Conservation (phyloP, 2,329 filamentous ascomycete genomes). For the Bimuria novae-zelandiae region DNA sequence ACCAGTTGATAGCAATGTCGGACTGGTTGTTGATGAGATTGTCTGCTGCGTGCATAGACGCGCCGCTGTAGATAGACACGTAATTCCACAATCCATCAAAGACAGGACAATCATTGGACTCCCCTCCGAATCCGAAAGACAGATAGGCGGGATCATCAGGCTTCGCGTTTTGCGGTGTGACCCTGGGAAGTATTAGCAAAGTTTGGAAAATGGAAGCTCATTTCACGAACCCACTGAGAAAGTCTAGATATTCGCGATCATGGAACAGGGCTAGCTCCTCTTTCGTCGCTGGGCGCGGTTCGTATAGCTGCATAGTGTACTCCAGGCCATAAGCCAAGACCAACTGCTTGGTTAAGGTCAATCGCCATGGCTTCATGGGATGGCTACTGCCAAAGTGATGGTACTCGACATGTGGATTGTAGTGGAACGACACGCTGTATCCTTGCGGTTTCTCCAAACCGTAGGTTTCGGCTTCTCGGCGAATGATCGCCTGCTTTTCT, state of each 20-base stretch:
- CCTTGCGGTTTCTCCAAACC: constrained; percentile 80
- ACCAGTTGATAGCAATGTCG: constrained; percentile 98
- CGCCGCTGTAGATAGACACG: constrained; percentile 89
- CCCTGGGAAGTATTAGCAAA: constrained; percentile 22
- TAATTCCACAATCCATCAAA: constrained; percentile 97
- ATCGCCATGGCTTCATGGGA: constrained; percentile 98
- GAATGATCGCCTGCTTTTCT: constrained; percentile 57
- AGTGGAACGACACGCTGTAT: constrained; percentile 92
- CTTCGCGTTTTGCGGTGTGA: constrained; percentile 55
- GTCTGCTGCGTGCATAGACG: constrained; percentile 85
- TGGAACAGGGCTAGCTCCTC: constrained; percentile 90
- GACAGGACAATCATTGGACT: constrained; percentile 80
- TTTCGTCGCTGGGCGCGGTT: constrained; percentile 79
- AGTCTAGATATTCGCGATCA: constrained; percentile 86
- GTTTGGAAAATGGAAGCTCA: not conserved
- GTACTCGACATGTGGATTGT: constrained; percentile 91
- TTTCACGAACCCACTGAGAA: constrained; percentile 60
- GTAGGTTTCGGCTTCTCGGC: constrained; percentile 60
- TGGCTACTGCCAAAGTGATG: constrained; percentile 97
- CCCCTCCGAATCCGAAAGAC: constrained; percentile 80
- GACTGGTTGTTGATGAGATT: constrained; percentile 86
- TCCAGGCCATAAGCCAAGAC: constrained; percentile 96
- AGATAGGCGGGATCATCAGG: constrained; percentile 49
- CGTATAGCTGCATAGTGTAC: constrained; percentile 93
- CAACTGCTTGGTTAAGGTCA: constrained; percentile 92